phyloP scores from a whole-genome alignment of 306 rosid genomes.

The Purshia tridentata region DNA sequence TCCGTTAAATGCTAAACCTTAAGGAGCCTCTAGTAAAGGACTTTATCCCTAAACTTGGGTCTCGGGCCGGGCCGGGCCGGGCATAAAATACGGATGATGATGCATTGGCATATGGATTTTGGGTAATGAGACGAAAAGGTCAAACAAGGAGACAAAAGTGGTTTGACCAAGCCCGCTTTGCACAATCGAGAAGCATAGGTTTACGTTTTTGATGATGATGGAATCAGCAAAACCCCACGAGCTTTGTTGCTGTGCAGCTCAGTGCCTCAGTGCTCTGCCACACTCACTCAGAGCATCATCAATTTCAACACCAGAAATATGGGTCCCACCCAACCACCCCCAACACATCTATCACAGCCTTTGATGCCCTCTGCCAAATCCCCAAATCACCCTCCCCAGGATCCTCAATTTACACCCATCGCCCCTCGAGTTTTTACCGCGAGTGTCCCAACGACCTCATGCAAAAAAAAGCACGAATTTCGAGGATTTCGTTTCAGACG shows the following conservation, averaged over 20 bases:
- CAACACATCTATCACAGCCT: constrained; percentile 22
- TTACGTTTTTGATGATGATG: no score
- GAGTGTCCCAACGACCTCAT: constrained; percentile 23
- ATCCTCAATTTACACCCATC: constrained; percentile 6
- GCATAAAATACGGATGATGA: not conserved
- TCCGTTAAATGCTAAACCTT: no score
- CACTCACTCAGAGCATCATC: not conserved
- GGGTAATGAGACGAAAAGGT: not conserved
- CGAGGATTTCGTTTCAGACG: constrained; percentile 25
- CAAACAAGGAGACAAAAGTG: not conserved
- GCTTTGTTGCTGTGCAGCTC: not conserved
- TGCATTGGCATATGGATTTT: not conserved
- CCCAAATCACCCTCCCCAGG: no score
- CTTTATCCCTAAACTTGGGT: no score
- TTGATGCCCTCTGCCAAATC: not conserved
- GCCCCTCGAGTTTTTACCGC: not conserved
- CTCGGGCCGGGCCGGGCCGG: no score
- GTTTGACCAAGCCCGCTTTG: not conserved
- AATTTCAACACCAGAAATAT: not conserved
- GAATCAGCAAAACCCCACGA: not conserved
- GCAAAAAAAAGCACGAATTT: constrained; percentile 33
- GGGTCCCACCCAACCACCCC: constrained; percentile 8
- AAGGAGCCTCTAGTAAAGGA: no score
- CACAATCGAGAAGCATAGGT: no score
- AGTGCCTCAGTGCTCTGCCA: not conserved